phyloP scores from a whole-genome alignment of 192 early-diverging fungal genomes.

The Geranomyces variabilis region DNA sequence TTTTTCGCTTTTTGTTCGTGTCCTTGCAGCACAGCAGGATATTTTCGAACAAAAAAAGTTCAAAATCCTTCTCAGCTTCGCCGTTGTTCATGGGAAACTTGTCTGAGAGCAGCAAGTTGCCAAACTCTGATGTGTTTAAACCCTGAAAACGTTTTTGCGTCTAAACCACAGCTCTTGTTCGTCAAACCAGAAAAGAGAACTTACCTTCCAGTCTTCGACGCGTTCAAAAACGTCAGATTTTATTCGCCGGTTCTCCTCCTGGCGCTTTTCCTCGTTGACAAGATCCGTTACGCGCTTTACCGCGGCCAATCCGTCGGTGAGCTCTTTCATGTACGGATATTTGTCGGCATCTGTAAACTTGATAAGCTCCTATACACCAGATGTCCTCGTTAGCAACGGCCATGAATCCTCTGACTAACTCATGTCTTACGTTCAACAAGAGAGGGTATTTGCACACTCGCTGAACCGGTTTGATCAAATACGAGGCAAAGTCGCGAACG shows the following conservation, averaged over 20 bases:
- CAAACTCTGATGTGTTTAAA: constrained; percentile 74
- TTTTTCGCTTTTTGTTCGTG: constrained; percentile 46
- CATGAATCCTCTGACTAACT: too few relatives aligned
- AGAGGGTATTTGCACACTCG: constrained; percentile 98
- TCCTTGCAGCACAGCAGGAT: constrained; percentile 95
- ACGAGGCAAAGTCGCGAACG: constrained; percentile 82
- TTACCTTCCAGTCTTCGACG: constrained; percentile 93
- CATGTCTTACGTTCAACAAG: constrained; percentile 67
- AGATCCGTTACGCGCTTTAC: constrained; percentile 85
- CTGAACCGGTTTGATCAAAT: constrained; percentile 97
- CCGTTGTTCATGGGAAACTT: constrained; percentile 81
- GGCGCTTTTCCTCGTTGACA: constrained; percentile 90
- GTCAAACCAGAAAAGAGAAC: too few relatives aligned
- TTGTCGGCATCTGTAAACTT: constrained; percentile 41
- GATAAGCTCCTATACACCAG: constrained; percentile 55
- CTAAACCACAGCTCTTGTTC: too few relatives aligned
- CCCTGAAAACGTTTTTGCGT: constrained; percentile 51
- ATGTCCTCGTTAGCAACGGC: too few relatives aligned
- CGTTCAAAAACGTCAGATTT: constrained; percentile 79
- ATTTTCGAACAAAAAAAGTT: constrained; percentile 92
- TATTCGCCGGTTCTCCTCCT: constrained; percentile 81
- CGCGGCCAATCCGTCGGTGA: constrained; percentile 69
- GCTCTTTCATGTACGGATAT: constrained; percentile 54
- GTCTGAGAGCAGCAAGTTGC: constrained; percentile 82
- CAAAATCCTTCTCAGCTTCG: constrained; percentile 77